Conservation (phyloP, 805 yeast genomes). For the Candida alai region DNA sequence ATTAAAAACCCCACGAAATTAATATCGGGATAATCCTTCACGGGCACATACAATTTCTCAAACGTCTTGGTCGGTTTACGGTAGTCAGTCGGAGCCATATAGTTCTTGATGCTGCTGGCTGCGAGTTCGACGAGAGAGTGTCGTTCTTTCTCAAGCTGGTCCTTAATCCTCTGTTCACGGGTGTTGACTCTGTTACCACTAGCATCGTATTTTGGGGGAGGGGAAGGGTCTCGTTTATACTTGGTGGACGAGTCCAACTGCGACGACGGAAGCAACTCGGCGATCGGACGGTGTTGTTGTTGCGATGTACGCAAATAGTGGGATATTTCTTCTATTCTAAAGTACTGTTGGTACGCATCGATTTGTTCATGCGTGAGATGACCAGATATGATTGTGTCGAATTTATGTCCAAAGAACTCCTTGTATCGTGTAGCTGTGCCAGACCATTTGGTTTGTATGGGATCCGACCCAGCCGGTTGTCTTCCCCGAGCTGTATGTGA, state of each 20-base stretch:
- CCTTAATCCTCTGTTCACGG: conserved; percentile 61
- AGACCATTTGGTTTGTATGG: conserved; percentile 28
- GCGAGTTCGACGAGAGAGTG: conserved; percentile 76
- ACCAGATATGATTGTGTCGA: conserved; percentile 38
- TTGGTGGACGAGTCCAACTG: conserved; percentile 25
- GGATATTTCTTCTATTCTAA: conserved; percentile 79
- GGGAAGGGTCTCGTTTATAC: conserved; percentile 67
- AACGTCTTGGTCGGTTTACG: conserved; percentile 62
- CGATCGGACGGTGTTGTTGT: conserved; percentile 28
- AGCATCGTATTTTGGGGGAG: conserved; percentile 86
- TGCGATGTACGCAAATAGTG: conserved; percentile 42
- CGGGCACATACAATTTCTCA: conserved; percentile 85
- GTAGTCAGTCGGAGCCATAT: conserved; percentile 76
- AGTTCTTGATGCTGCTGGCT: conserved; percentile 66
- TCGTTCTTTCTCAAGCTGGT: conserved; percentile 72
- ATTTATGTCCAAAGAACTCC: conserved; percentile 16
- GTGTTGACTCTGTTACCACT: conserved; percentile 85
- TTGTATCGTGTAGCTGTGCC: conserved; percentile 27
- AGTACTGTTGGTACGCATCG: conserved; percentile 64
- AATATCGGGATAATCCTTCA: conserved; percentile 81
- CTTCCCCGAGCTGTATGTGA: conserved; percentile 8
- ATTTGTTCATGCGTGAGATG: conserved; percentile 65
- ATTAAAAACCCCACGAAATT: conserved; percentile 87
- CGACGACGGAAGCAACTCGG: conserved; percentile 47
- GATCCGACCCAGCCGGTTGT: conserved; percentile 1